These are phyloP conservation scores for Liriodendron chinense DNA, from an alignment of 164 flowering plant species.

Conservation along the genomic window DNA sequence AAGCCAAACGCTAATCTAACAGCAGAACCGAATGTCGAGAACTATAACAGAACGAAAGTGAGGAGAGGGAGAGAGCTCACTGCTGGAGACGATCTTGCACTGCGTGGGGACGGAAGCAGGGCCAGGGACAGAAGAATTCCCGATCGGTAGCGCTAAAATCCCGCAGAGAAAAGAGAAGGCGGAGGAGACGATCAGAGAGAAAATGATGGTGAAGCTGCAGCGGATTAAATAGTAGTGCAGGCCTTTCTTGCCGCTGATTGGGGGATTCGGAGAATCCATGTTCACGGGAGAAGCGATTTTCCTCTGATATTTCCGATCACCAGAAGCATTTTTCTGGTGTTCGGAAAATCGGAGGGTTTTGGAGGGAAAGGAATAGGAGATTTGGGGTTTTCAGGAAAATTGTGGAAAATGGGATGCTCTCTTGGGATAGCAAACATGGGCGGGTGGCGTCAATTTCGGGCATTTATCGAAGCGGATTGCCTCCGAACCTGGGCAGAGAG, in stretches of 20 bases:
- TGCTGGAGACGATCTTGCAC: slow-evolving; percentile 81
- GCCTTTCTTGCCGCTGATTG: not conserved
- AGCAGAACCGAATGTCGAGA: not conserved
- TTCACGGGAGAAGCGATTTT: not conserved
- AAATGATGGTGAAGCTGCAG: slow-evolving; percentile 25
- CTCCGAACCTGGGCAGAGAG: too few relatives aligned
- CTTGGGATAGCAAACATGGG: too few relatives aligned
- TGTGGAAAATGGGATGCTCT: not conserved
- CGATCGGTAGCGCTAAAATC: slow-evolving; percentile 29
- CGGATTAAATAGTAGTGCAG: slow-evolving; percentile 7
- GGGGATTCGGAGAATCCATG: slow-evolving; percentile 17
- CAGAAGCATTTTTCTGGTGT: slow-evolving; percentile 4
- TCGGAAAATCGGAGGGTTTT: not conserved
- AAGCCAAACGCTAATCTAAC: not conserved
- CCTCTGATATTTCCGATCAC: slow-evolving; percentile 3
- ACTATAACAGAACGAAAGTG: not conserved
- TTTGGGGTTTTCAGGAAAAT: not conserved
- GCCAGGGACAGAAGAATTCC: slow-evolving; percentile 30
- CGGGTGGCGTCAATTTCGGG: too few relatives aligned
- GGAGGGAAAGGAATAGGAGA: not conserved
- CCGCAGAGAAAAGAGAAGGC: slow-evolving; percentile 28
- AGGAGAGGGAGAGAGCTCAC: slow-evolving; percentile 32
- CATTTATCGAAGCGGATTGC: too few relatives aligned
- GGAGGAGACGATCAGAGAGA: slow-evolving; percentile 35
- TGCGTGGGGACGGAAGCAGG: slow-evolving; percentile 48